Evolutionary conservation across 768 basidiomycete species (phyloP).

Genomic region (Boletus huronensis): DNA sequence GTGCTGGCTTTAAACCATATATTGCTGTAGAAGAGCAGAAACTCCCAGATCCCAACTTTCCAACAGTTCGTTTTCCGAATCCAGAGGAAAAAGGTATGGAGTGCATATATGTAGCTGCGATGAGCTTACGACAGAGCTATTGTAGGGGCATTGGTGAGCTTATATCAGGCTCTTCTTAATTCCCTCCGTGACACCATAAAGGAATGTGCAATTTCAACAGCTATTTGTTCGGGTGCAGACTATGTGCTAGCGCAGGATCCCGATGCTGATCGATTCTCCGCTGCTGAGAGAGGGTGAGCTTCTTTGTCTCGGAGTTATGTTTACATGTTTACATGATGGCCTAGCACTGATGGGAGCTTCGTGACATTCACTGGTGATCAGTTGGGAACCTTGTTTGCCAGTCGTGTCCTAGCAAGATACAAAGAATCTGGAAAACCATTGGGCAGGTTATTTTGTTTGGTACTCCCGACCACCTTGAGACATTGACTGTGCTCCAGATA

Average conservation of each 20-base stretch:
- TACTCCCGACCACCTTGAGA: slow-evolving; percentile 40
- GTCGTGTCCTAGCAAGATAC: slow-evolving; percentile 42
- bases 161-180: background rate
- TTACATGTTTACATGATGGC: slow-evolving; percentile 1
- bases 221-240: slow-evolving; percentile 45
- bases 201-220: slow-evolving; percentile 70
- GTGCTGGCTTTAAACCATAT: slow-evolving; percentile 57
- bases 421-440: slow-evolving; percentile 43
- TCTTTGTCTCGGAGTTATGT: background rate
- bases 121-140: background rate
- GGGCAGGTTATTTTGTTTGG: slow-evolving; percentile 27
- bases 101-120: background rate
- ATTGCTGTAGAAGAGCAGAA: slow-evolving; percentile 64
- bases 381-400: slow-evolving; percentile 60
- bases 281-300: slow-evolving; percentile 63
- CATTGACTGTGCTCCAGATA: slow-evolving; percentile 39
- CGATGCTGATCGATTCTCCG: slow-evolving; percentile 79
- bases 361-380: slow-evolving; percentile 81
- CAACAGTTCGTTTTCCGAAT: slow-evolving; percentile 83
- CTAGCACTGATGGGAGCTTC: slow-evolving; percentile 51
- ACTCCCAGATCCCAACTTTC: slow-evolving; percentile 78
- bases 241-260: slow-evolving; percentile 89
- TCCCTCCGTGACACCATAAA: slow-evolving; percentile 26
- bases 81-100: slow-evolving; percentile 81
- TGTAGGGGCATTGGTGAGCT: slow-evolving; percentile 48